Evolutionary conservation across 129 eudicot genomes (phyloP).

Genomic region (Escallonia rubra): DNA sequence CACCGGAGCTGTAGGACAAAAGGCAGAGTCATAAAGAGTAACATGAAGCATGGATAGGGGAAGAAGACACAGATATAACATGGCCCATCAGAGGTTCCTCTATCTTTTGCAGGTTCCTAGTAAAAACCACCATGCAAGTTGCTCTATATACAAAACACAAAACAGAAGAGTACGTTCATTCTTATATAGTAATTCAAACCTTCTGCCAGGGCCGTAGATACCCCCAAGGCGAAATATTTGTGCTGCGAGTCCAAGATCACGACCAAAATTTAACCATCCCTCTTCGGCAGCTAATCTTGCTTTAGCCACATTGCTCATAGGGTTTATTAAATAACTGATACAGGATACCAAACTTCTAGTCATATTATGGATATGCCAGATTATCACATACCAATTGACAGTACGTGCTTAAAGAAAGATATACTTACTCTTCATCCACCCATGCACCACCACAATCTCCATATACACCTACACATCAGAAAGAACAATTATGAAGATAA

Average conservation of each 20-base stretch:
- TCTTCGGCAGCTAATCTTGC: slow-evolving; percentile 78
- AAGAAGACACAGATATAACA: too few species aligned
- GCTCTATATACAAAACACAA: neutral
- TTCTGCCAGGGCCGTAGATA: slow-evolving; percentile 96
- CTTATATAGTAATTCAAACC: slow-evolving; percentile 35
- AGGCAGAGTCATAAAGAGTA: too few species aligned
- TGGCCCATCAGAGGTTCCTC: too few species aligned
- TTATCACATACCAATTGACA: neutral
- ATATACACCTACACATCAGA: slow-evolving; percentile 57
- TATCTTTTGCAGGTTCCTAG: neutral
- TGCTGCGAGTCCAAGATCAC: slow-evolving; percentile 49
- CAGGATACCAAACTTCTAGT: neutral
- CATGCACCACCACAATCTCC: slow-evolving; percentile 86
- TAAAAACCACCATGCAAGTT: neutral
- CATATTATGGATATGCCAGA: neutral
- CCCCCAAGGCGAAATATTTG: slow-evolving; percentile 88
- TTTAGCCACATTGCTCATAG: slow-evolving; percentile 38
- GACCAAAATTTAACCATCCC: slow-evolving; percentile 71
- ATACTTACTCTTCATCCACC: slow-evolving; percentile 86
- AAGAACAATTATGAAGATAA: neutral
- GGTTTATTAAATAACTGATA: slow-evolving; percentile 47
- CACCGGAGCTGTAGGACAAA: too few species aligned
- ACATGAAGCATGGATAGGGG: too few species aligned
- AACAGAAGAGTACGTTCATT: neutral
- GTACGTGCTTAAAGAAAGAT: neutral